Conservation (phyloP, 225 moss, liverwort and hornwort species). For the Antitrichia curtipendula region DNA sequence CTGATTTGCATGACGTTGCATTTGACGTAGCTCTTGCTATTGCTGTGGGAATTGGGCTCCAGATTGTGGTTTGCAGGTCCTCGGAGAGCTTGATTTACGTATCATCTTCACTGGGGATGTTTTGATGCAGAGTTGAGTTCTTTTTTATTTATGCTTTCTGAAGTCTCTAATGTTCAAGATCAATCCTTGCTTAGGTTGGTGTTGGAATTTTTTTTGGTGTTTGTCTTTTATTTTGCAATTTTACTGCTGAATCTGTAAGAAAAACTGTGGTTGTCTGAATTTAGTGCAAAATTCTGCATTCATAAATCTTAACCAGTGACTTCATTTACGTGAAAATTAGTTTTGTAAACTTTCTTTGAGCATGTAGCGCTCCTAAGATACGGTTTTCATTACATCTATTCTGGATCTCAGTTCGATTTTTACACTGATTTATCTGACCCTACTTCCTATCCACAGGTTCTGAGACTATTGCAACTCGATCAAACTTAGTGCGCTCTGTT, state of each 20-base stretch:
- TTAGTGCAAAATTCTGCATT: background rate
- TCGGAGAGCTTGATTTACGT: slow-evolving; percentile 46
- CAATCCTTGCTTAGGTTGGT: background rate
- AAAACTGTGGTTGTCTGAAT: background rate
- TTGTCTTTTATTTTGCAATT: background rate
- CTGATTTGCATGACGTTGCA: background rate
- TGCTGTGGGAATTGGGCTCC: background rate
- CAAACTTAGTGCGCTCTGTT: slow-evolving; percentile 36
- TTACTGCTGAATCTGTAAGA: background rate
- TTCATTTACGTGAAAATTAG: background rate
- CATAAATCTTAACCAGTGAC: background rate
- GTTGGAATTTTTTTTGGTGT: background rate
- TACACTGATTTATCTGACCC: background rate
- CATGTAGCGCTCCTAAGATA: background rate
- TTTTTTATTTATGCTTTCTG: background rate
- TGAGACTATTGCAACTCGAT: slow-evolving; percentile 34
- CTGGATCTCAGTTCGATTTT: background rate
- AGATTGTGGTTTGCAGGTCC: background rate
- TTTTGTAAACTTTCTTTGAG: background rate
- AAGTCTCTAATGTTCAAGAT: background rate
- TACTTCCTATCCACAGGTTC: slow-evolving; percentile 7
- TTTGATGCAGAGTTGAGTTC: background rate
- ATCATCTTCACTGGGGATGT: background rate
- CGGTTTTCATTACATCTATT: background rate
- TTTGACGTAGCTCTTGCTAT: background rate